Evolutionary conservation across 2,329 filamentous ascomycete genomes (phyloP).

Genomic region (Sporothrix luriei): DNA sequence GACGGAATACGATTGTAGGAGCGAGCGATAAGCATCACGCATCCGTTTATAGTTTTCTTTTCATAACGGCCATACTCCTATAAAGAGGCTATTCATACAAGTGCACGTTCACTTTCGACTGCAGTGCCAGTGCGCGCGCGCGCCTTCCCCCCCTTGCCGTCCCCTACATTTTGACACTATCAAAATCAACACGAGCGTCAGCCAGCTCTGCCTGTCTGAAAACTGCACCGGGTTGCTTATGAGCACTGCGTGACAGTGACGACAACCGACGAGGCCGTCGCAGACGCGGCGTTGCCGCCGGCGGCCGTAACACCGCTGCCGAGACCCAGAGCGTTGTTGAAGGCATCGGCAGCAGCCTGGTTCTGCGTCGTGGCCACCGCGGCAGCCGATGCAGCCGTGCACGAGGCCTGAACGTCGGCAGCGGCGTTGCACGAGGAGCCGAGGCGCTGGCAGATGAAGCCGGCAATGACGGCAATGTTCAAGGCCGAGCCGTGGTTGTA

Average conservation of each 20-base stretch:
- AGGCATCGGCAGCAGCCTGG: constrained; percentile 43
- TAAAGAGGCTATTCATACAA: constrained; percentile 23
- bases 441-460: constrained; percentile 53
- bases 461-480: constrained; percentile 51
- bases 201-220: too few relatives aligned
- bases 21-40: constrained; percentile 12
- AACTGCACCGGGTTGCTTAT: constrained; percentile 14
- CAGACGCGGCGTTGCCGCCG: constrained; percentile 24
- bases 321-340: constrained; percentile 41
- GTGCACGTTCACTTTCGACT: background rate
- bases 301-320: constrained; percentile 28
- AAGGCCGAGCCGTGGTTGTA: constrained; percentile 53
- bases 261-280: constrained; percentile 33
- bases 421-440: constrained; percentile 43
- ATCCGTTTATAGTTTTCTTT: background rate
- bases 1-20: background rate
- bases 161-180: background rate
- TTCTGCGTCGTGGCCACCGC: constrained; percentile 40
- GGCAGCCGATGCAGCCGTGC: constrained; percentile 39
- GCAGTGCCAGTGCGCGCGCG: background rate
- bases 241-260: constrained; percentile 37
- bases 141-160: background rate
- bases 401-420: constrained; percentile 39
- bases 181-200: background rate
- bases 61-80: constrained; percentile 9